Evolutionary conservation across 768 basidiomycete genomes (phyloP).

Genomic region (Tephrocybe sp.): DNA sequence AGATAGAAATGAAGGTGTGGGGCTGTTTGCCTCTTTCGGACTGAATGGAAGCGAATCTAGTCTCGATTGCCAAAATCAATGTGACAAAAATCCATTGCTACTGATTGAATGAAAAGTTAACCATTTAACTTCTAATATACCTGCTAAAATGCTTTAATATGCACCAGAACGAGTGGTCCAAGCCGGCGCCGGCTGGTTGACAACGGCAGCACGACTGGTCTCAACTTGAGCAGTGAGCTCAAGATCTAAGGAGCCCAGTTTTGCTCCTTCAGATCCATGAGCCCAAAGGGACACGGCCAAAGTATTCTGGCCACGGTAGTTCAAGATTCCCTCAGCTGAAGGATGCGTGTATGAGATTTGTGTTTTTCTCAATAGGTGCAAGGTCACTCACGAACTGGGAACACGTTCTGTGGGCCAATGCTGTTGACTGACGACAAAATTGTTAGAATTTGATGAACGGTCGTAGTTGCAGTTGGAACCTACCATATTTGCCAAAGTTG

Average conservation of each 20-base stretch:
- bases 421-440: constrained; percentile 30
- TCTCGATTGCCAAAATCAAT: background rate
- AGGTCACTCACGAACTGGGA: constrained; percentile 38
- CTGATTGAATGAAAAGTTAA: background rate
- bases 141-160: constrained; percentile 30
- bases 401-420: constrained; percentile 39
- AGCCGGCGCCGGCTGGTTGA: constrained; percentile 30
- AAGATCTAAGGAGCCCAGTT: constrained; percentile 35
- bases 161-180: constrained; percentile 32
- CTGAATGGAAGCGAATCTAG: background rate
- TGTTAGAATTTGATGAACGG: background rate
- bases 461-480: constrained; percentile 3
- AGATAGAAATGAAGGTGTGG: constrained; percentile 11
- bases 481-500: constrained; percentile 43
- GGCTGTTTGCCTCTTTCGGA: background rate
- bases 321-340: constrained; percentile 47
- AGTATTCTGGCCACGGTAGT: constrained; percentile 45
- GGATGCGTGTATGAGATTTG: background rate
- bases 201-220: constrained; percentile 30
- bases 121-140: no score
- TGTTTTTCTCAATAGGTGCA: background rate
- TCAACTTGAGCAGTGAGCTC: constrained; percentile 35
- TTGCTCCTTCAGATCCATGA: constrained; percentile 35
- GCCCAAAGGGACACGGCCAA: constrained; percentile 50
- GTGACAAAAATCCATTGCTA: background rate